phyloP scores from a whole-genome alignment of 2,329 filamentous ascomycete species.

The Emergomyces pasteurianus region DNA sequence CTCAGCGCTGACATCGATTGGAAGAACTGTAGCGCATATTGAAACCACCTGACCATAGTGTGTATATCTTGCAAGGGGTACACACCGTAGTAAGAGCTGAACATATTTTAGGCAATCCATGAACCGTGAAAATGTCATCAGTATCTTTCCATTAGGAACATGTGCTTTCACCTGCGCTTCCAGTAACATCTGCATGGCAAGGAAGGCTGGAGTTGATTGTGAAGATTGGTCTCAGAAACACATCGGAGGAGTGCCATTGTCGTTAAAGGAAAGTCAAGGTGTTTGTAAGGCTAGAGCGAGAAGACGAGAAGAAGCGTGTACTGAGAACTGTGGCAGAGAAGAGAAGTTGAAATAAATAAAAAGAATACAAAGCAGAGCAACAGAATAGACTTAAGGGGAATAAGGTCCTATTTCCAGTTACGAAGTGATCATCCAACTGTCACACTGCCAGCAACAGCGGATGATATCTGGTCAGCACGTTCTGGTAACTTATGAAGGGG shows the following conservation, averaged over 20 bases:
- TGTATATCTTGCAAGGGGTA: neutral
- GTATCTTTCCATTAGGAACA: slow-evolving; percentile 4
- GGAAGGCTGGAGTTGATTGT: neutral
- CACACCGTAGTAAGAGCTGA: slow-evolving; percentile 9
- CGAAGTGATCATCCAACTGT: neutral
- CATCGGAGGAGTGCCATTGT: neutral
- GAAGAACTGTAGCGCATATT: neutral
- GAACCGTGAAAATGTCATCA: slow-evolving; percentile 18
- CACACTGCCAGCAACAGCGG: neutral
- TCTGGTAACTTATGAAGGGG: neutral
- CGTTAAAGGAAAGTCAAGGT: neutral
- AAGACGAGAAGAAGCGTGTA: neutral
- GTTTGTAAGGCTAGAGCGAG: neutral
- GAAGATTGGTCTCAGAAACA: neutral
- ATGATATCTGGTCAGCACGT: neutral
- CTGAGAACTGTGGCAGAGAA: neutral
- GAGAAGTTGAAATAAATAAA: neutral
- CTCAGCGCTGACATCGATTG: slow-evolving; percentile 20
- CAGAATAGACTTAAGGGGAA: neutral
- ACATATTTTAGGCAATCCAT: slow-evolving; percentile 18
- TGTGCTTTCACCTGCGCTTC: neutral
- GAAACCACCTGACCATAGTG: neutral
- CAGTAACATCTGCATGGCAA: slow-evolving; percentile 2
- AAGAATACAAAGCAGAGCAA: neutral
- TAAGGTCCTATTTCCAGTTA: neutral